Evolutionary conservation across 441 rosid genomes (phyloP).

Genomic region (Croton laevigatus): DNA sequence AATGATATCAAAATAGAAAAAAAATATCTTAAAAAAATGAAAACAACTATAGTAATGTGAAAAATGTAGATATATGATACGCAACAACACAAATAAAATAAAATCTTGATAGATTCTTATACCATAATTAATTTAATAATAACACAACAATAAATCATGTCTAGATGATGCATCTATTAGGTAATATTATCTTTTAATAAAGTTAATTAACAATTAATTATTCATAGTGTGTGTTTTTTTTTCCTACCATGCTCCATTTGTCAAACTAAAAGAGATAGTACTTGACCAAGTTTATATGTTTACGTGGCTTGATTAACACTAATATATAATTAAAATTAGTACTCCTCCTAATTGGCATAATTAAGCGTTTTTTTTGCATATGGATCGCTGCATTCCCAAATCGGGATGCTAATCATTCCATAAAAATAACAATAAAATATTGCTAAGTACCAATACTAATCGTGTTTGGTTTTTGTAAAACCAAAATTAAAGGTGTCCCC

Average conservation of each 20-base stretch:
- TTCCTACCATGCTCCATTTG: slow-evolving; percentile 2
- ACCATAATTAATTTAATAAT: neutral
- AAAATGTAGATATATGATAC: neutral
- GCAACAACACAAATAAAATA: too few species aligned
- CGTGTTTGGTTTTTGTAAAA: slow-evolving; percentile 9
- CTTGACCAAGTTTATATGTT: neutral
- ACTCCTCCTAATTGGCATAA: too few species aligned
- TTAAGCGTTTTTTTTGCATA: neutral
- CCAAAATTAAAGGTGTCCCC: neutral
- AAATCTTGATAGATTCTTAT: neutral
- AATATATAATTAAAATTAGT: neutral
- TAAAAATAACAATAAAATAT: neutral
- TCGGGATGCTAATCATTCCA: slow-evolving; percentile 21
- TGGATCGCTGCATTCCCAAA: slow-evolving; percentile 21
- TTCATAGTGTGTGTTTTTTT: neutral
- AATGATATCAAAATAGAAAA: too few species aligned
- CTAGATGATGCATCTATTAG: neutral
- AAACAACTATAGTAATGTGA: too few species aligned
- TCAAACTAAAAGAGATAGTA: slow-evolving; percentile 2
- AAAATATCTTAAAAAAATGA: too few species aligned
- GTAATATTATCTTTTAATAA: neutral
- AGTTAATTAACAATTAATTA: neutral
- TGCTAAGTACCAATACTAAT: neutral
- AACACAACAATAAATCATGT: neutral
- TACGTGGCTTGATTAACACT: slow-evolving; percentile 15